phyloP scores from a whole-genome alignment of 306 rosid species.

The Lablab purpureus region DNA sequence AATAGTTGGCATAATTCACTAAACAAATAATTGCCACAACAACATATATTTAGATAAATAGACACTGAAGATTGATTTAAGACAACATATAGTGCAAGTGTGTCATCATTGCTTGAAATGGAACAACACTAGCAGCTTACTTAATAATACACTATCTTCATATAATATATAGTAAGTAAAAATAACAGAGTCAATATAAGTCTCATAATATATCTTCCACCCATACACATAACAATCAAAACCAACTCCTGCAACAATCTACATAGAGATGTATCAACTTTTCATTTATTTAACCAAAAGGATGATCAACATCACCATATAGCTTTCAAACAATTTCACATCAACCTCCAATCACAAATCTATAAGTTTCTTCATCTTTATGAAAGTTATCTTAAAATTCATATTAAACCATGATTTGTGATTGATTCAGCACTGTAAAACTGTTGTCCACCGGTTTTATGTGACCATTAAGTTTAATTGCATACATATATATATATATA shows the following conservation, averaged over 20 bases:
- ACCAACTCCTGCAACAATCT: constrained; percentile 7
- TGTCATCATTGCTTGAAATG: constrained; percentile 33
- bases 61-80: constrained; percentile 18
- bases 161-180: too few relatives aligned
- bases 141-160: constrained; percentile 10
- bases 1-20: too few relatives aligned
- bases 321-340: too few relatives aligned
- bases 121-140: neutral
- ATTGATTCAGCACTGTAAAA: too few relatives aligned
- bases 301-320: constrained; percentile 9
- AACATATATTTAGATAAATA: neutral
- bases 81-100: constrained; percentile 33
- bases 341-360: too few relatives aligned
- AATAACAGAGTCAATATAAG: constrained; percentile 30
- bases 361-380: too few relatives aligned
- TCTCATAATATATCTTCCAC: neutral
- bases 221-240: constrained; percentile 6
- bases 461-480: too few relatives aligned
- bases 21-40: neutral
- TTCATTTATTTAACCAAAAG: constrained; percentile 32
- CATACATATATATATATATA: too few relatives aligned
- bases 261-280: constrained; percentile 32
- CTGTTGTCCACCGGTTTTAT: too few relatives aligned
- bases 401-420: too few relatives aligned
- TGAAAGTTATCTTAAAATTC: too few relatives aligned